phyloP scores from a whole-genome alignment of 768 basidiomycete species.

The Trichaptum fuscoviolaceum region DNA sequence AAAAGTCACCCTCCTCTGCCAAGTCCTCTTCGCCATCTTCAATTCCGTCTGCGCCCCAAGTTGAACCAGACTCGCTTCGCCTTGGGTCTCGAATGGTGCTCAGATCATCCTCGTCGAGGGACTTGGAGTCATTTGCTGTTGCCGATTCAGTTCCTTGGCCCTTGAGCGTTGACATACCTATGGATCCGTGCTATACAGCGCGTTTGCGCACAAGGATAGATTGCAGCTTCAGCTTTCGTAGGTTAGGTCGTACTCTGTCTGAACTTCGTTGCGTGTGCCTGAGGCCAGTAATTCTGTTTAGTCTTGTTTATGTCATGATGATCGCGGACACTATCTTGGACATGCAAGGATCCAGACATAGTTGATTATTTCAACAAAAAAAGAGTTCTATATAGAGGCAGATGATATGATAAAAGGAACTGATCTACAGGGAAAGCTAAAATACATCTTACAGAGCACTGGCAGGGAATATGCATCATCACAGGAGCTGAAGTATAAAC shows the following conservation, averaged over 20 bases:
- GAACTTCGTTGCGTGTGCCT: too few species aligned
- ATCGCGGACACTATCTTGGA: too few species aligned
- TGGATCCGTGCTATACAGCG: not conserved
- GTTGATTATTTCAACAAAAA: not conserved
- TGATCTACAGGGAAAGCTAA: not conserved
- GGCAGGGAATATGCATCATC: too few species aligned
- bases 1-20: conserved; percentile 25
- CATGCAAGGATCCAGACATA: too few species aligned
- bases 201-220: not conserved
- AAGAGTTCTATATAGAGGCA: not conserved
- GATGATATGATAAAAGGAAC: not conserved
- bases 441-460: not conserved
- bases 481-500: not conserved
- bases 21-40: conserved; percentile 39
- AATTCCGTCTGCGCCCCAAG: conserved; percentile 29
- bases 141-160: not conserved
- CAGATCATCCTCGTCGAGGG: conserved; percentile 19
- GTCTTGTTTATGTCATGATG: too few species aligned
- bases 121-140: not conserved
- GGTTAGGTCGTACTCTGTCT: too few species aligned
- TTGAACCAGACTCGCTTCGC: not conserved
- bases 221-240: too few species aligned
- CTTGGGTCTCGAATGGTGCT: conserved; percentile 18
- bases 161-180: not conserved
- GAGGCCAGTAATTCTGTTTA: too few species aligned